phyloP scores from a whole-genome alignment of 1,139 yeast genomes.

The Blastobotrys petasosporus region DNA sequence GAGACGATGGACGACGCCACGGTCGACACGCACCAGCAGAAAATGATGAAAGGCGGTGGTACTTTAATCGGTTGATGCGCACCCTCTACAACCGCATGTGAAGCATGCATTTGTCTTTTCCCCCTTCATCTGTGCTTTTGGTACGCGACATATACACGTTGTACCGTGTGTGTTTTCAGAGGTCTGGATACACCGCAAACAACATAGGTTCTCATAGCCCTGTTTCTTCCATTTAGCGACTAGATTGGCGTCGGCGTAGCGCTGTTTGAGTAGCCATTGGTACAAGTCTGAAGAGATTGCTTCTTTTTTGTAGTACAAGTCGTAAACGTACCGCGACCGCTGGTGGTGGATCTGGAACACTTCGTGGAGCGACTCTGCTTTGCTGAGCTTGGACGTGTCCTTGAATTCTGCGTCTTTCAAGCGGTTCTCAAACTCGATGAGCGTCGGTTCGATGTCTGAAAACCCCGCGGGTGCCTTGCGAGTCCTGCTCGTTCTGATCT shows the following conservation, averaged over 20 bases:
- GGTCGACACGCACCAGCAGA: too few relatives aligned
- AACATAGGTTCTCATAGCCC: slow-evolving; percentile 85
- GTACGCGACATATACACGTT: slow-evolving; percentile 83
- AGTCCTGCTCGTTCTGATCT: slow-evolving; percentile 39
- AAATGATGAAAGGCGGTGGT: too few relatives aligned
- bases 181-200: slow-evolving; percentile 71
- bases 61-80: slow-evolving; percentile 67
- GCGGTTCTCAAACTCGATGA: slow-evolving; percentile 54
- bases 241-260: slow-evolving; percentile 60
- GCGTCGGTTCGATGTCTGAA: slow-evolving; percentile 61
- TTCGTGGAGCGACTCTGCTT: slow-evolving; percentile 64
- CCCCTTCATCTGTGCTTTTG: slow-evolving; percentile 44
- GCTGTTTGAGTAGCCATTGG: slow-evolving; percentile 66
- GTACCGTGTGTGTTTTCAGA: slow-evolving; percentile 57
- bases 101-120: slow-evolving; percentile 51
- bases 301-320: slow-evolving; percentile 62
- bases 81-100: slow-evolving; percentile 86
- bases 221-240: slow-evolving; percentile 90
- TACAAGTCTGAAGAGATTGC: slow-evolving; percentile 65
- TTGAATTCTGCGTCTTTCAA: slow-evolving; percentile 45
- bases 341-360: slow-evolving; percentile 67
- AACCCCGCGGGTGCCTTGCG: slow-evolving; percentile 71
- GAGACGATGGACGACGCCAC: too few relatives aligned
- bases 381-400: slow-evolving; percentile 33
- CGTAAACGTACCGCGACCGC: slow-evolving; percentile 69